These are phyloP conservation scores for Saccharomycopsis olivae DNA, from an alignment of 805 yeast genomes.

Conservation along the genomic window DNA sequence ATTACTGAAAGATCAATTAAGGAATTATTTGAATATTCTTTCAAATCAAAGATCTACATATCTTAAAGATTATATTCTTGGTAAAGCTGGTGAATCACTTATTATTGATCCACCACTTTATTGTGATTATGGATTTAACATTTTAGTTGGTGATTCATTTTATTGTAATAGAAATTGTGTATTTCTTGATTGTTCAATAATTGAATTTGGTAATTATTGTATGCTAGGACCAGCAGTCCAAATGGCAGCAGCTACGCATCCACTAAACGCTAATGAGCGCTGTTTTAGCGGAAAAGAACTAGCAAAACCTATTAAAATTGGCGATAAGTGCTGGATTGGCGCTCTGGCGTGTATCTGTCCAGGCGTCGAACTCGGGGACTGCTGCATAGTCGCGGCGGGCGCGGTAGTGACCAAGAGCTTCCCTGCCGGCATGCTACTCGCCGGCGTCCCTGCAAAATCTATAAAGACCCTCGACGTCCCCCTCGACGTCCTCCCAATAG, in stretches of 20 bases:
- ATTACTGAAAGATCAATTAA: background rate
- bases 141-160: slow-evolving; percentile 43
- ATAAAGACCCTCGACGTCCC: slow-evolving; percentile 23
- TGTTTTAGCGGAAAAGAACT: slow-evolving; percentile 32
- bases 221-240: slow-evolving; percentile 54
- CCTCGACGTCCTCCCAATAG: too few relatives aligned
- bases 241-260: slow-evolving; percentile 56
- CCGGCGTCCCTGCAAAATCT: slow-evolving; percentile 53
- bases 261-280: slow-evolving; percentile 38
- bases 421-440: slow-evolving; percentile 41
- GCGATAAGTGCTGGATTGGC: slow-evolving; percentile 62
- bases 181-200: slow-evolving; percentile 49
- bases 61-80: slow-evolving; percentile 33
- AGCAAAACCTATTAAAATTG: slow-evolving; percentile 48
- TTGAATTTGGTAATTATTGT: slow-evolving; percentile 50
- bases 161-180: slow-evolving; percentile 47
- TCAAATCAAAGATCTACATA: slow-evolving; percentile 22
- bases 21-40: background rate
- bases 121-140: slow-evolving; percentile 61
- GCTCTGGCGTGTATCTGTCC: slow-evolving; percentile 44
- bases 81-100: slow-evolving; percentile 31
- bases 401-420: slow-evolving; percentile 50
- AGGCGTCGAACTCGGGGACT: slow-evolving; percentile 57
- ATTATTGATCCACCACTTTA: slow-evolving; percentile 48
- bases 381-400: slow-evolving; percentile 57